Evolutionary conservation across 2,329 filamentous ascomycete genomes (phyloP).

Genomic region (Sporothrix dimorphospora): DNA sequence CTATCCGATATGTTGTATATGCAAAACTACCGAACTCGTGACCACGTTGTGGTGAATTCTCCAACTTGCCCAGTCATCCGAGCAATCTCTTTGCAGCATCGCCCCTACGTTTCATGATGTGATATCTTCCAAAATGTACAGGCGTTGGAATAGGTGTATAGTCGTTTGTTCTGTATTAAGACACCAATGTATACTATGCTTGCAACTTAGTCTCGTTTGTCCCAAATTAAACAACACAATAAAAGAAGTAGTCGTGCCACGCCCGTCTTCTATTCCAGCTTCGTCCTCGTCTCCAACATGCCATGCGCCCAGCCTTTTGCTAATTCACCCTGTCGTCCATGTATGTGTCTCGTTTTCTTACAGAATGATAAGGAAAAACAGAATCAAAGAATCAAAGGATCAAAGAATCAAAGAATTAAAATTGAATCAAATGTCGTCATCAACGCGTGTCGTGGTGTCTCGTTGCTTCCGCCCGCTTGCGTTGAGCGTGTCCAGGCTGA

Average conservation of each 20-base stretch:
- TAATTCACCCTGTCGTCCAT: background rate
- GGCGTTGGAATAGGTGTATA: background rate
- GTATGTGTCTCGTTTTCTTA: background rate
- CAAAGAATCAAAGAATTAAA: too few relatives aligned
- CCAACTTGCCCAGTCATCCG: too few relatives aligned
- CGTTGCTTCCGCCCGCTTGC: slow-evolving; percentile 62
- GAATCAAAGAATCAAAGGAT: background rate
- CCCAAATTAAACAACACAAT: slow-evolving; percentile 12
- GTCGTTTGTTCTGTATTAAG: background rate
- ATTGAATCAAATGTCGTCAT: slow-evolving; percentile 59
- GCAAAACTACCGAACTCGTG: too few relatives aligned
- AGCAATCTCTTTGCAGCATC: too few relatives aligned
- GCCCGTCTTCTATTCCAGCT: background rate
- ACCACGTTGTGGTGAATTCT: too few relatives aligned
- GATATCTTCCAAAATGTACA: too few relatives aligned
- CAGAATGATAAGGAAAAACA: background rate
- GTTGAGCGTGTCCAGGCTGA: slow-evolving; percentile 64
- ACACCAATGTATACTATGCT: background rate
- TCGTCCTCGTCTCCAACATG: background rate
- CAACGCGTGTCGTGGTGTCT: slow-evolving; percentile 39
- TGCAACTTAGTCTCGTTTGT: background rate
- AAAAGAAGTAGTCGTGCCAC: background rate
- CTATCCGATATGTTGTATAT: too few relatives aligned
- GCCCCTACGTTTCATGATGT: too few relatives aligned
- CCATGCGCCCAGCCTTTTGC: background rate